Evolutionary conservation across 2,329 filamentous ascomycete species (phyloP).

Genomic region (Arthrobotrys sphaeroides): DNA sequence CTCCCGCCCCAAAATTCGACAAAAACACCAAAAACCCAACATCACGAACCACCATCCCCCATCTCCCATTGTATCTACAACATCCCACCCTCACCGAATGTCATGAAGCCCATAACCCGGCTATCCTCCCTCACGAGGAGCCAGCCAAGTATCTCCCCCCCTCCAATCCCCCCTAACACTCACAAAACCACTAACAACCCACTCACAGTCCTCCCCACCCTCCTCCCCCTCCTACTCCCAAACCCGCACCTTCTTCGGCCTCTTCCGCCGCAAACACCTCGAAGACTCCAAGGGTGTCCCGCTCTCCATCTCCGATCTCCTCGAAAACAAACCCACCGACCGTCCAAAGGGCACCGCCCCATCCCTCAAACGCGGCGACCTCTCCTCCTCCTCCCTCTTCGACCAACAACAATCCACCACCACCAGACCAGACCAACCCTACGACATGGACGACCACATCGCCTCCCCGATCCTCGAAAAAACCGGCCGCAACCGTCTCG

Average conservation of each 20-base stretch:
- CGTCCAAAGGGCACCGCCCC: not conserved
- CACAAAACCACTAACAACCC: not conserved
- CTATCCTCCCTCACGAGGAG: constrained; percentile 50
- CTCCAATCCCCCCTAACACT: not conserved
- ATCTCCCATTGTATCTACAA: constrained; percentile 29
- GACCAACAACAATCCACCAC: constrained; percentile 6
- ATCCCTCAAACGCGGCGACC: constrained; percentile 60
- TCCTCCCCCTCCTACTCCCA: constrained; percentile 5
- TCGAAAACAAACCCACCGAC: constrained; percentile 46
- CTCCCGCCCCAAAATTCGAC: not conserved
- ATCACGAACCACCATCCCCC: not conserved
- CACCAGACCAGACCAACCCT: not conserved
- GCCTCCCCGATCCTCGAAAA: constrained; percentile 25
- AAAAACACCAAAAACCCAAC: not conserved
- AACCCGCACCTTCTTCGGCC: constrained; percentile 31
- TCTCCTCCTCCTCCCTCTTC: constrained; percentile 67
- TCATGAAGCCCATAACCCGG: constrained; percentile 43
- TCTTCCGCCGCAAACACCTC: constrained; percentile 44
- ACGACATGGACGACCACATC: not conserved
- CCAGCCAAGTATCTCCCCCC: constrained; percentile 18
- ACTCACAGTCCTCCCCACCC: constrained; percentile 26
- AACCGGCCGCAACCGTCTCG: constrained; percentile 66
- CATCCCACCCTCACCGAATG: constrained; percentile 26
- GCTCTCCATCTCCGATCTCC: constrained; percentile 62
- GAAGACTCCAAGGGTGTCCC: constrained; percentile 43